Evolutionary conservation across 75 land plant species (phyloP).

Genomic region (Cryptomeria japonica): DNA sequence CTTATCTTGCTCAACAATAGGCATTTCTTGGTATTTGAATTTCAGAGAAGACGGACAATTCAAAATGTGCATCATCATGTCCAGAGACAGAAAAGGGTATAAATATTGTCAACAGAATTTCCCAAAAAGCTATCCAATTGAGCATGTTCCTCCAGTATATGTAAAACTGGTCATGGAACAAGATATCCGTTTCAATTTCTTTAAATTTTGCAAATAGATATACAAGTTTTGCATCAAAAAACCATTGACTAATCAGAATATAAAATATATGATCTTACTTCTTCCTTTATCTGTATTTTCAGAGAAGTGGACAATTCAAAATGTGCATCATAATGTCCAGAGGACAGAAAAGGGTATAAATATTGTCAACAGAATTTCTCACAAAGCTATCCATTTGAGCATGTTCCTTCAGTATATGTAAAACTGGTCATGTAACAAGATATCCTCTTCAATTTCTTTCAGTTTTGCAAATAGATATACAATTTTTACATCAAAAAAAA

Average conservation of each 20-base stretch:
- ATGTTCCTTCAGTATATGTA: background rate
- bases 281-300: constrained; percentile 20
- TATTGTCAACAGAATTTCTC: background rate
- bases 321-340: background rate
- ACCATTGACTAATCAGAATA: background rate
- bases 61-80: background rate
- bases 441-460: background rate
- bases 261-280: constrained; percentile 33
- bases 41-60: background rate
- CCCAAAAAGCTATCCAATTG: background rate
- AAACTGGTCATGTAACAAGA: background rate
- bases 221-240: background rate
- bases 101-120: background rate
- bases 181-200: background rate
- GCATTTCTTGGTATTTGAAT: background rate
- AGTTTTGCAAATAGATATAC: background rate
- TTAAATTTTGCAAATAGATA: background rate
- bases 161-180: background rate
- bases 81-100: background rate
- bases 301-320: background rate
- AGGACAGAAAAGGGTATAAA: background rate
- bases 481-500: background rate
- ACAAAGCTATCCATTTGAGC: background rate
- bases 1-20: background rate
- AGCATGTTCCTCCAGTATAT: background rate